Evolutionary conservation across 164 flowering plant genomes (phyloP).

Genomic region (Brasenia schreberi): DNA sequence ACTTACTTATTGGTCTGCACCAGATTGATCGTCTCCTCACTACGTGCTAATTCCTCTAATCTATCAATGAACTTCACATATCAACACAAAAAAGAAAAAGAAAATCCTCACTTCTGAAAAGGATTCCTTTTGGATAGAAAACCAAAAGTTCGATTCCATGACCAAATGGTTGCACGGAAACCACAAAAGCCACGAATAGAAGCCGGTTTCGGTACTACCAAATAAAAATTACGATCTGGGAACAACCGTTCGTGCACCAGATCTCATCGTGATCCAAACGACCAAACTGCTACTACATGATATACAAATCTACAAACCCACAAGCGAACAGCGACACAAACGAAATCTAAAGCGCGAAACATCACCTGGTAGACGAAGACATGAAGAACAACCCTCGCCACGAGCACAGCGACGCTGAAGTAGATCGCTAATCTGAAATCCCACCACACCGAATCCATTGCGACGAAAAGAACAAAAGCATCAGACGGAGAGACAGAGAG

Average conservation of each 20-base stretch:
- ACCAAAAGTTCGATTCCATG: too few relatives aligned
- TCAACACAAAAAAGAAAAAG: neutral
- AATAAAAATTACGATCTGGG: neutral
- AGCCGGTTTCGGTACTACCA: neutral
- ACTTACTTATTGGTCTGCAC: too few relatives aligned
- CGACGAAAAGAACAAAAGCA: neutral
- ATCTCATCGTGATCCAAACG: neutral
- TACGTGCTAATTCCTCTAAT: too few relatives aligned
- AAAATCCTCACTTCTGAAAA: neutral
- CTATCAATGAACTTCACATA: too few relatives aligned
- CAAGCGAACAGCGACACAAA: neutral
- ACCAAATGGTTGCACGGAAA: neutral
- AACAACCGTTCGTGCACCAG: too few relatives aligned
- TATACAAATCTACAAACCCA: too few relatives aligned
- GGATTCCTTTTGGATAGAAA: too few relatives aligned
- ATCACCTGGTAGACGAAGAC: conserved; percentile 53
- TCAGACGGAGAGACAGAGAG: conserved; percentile 1
- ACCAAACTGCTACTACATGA: neutral
- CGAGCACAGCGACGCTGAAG: conserved; percentile 41
- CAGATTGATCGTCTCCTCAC: too few relatives aligned
- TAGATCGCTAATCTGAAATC: conserved; percentile 29
- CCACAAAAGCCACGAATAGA: neutral
- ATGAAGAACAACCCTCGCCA: conserved; percentile 48
- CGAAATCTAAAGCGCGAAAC: neutral
- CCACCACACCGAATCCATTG: neutral